Conservation (phyloP, 139 green algal genomes). For the Ettlia oleoabundans region DNA sequence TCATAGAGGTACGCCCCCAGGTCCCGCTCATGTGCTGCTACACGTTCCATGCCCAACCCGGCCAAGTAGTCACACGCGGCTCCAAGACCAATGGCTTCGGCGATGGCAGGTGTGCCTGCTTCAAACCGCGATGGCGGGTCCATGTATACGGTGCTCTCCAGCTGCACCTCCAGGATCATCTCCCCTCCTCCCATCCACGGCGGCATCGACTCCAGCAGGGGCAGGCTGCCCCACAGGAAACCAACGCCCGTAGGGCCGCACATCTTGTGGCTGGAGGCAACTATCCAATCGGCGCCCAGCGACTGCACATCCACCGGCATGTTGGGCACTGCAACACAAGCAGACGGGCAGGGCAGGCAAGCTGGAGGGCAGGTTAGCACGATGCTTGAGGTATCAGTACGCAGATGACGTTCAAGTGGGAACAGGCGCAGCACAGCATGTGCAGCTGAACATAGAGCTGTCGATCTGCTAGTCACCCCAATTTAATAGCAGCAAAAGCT, state of each 20-base stretch:
- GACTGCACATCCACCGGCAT: conserved; percentile 91
- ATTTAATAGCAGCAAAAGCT: no score
- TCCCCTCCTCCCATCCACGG: conserved; percentile 98
- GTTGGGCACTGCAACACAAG: conserved; percentile 89
- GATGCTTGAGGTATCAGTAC: no score
- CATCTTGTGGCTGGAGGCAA: conserved; percentile 97
- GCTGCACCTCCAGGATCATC: conserved; percentile 97
- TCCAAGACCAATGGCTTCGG: conserved; percentile 76
- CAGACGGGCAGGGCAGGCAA: not conserved
- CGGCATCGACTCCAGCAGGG: conserved; percentile 91
- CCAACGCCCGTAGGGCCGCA: conserved; percentile 96
- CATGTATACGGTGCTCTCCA: conserved; percentile 93
- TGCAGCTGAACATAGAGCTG: no score
- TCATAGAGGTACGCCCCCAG: conserved; percentile 86
- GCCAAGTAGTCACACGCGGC: conserved; percentile 81
- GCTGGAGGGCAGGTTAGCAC: no score
- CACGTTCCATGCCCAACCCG: conserved; percentile 73
- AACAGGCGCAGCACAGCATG: no score
- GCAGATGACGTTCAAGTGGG: no score
- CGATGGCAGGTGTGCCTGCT: conserved; percentile 96
- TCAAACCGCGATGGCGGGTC: conserved; percentile 94
- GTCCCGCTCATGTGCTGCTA: conserved; percentile 84
- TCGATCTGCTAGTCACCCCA: no score
- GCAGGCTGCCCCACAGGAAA: conserved; percentile 93
- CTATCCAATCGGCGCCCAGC: conserved; percentile 95